Evolutionary conservation across 208 protist genomes (phyloP).

Genomic region (Wallacemonas collosoma): DNA sequence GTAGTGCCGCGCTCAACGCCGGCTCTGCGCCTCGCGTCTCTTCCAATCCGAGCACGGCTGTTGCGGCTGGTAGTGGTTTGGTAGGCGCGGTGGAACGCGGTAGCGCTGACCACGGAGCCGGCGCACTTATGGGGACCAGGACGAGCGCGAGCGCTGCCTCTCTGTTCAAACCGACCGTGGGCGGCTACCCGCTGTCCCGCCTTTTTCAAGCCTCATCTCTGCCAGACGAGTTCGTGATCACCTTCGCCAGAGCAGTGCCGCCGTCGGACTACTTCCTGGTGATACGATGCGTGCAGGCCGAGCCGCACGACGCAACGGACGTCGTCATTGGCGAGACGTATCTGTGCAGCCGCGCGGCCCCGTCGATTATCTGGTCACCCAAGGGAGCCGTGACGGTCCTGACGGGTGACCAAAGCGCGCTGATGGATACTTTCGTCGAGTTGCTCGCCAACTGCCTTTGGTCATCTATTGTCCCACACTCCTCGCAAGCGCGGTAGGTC

Average conservation of each 20-base stretch:
- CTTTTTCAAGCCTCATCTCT: constrained; percentile 10
- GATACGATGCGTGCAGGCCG: not conserved
- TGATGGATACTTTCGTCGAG: constrained; percentile 16
- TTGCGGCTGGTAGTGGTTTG: not conserved
- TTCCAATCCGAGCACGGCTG: no score
- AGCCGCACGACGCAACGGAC: not conserved
- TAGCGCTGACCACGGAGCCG: not conserved
- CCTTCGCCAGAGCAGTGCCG: not conserved
- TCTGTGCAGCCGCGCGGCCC: constrained; percentile 3
- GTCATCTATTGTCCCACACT: constrained; percentile 9
- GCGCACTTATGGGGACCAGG: not conserved
- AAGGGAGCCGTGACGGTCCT: constrained; percentile 8
- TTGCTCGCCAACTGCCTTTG: constrained; percentile 15
- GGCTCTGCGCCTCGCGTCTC: no score
- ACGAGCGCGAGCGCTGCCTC: not conserved
- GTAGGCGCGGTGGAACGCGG: not conserved
- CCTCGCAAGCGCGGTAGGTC: constrained; percentile 1
- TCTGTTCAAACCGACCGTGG: not conserved
- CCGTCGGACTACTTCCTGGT: constrained; percentile 13
- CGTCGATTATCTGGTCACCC: constrained; percentile 7
- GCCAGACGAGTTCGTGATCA: constrained; percentile 5
- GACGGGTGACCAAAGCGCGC: not conserved
- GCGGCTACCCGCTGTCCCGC: not conserved
- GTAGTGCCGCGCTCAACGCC: no score
- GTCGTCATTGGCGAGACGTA: constrained; percentile 6